phyloP scores from a whole-genome alignment of 2,329 filamentous ascomycete species.

The Penicillium sp. region DNA sequence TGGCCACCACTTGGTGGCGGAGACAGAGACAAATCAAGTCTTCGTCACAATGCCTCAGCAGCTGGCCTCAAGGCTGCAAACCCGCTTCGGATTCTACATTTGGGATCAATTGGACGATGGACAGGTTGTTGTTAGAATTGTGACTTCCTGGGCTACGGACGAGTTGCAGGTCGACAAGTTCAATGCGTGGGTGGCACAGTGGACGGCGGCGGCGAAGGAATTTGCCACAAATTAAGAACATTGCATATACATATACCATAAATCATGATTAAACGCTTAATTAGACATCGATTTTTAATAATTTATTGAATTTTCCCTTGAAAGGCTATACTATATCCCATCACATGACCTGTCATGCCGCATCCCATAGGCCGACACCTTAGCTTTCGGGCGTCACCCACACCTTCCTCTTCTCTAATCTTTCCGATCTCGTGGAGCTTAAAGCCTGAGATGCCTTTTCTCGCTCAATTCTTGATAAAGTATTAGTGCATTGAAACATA shows the following conservation, averaged over 20 bases:
- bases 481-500: background rate
- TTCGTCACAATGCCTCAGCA: conserved; percentile 46
- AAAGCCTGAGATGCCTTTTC: background rate
- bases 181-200: conserved; percentile 29
- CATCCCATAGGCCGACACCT: conserved; percentile 1
- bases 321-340: background rate
- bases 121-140: conserved; percentile 44
- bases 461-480: background rate
- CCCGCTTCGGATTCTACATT: conserved; percentile 48
- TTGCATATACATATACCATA: background rate
- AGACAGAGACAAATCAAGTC: conserved; percentile 54
- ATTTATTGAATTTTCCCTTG: too few species aligned
- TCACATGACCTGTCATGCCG: background rate
- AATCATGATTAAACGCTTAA: background rate
- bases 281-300: background rate
- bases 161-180: conserved; percentile 41
- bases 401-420: background rate
- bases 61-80: conserved; percentile 42
- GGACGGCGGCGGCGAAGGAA: conserved; percentile 20
- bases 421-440: background rate
- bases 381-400: background rate
- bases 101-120: conserved; percentile 47
- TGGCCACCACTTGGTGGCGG: conserved; percentile 45
- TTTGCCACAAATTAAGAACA: conserved; percentile 1
- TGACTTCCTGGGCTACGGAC: conserved; percentile 55